Conservation (phyloP, 1,284 basidiomycete genomes). For the Leccinum fuscescens region DNA sequence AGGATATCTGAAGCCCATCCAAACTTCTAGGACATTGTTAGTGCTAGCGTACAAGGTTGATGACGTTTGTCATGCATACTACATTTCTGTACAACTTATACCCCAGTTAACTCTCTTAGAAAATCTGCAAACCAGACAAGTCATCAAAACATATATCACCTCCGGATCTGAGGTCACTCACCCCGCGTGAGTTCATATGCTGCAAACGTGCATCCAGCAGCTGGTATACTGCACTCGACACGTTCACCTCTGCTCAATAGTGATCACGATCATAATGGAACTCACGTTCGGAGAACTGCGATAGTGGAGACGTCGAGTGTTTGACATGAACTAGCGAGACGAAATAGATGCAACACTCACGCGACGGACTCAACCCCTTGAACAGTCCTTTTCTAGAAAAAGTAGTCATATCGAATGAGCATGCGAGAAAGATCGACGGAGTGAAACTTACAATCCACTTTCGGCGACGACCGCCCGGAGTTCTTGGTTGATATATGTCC, state of each 20-base stretch:
- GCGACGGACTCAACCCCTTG: constrained; percentile 68
- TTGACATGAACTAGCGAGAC: neutral
- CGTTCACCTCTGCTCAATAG: neutral
- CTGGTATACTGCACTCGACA: constrained; percentile 66
- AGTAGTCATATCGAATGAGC: constrained; percentile 6
- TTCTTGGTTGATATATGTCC: constrained; percentile 81
- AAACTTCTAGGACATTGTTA: neutral
- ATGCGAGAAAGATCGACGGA: neutral
- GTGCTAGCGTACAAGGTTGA: neutral
- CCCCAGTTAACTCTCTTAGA: neutral
- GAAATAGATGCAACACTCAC: constrained; percentile 38
- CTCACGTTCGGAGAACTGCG: constrained; percentile 21
- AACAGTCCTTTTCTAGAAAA: constrained; percentile 61
- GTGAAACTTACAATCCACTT: constrained; percentile 67
- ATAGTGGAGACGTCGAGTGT: neutral
- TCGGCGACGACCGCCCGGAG: constrained; percentile 67
- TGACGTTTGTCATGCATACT: neutral
- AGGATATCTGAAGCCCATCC: neutral
- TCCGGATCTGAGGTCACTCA: constrained; percentile 24
- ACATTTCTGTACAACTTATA: neutral
- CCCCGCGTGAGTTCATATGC: constrained; percentile 86
- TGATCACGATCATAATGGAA: neutral
- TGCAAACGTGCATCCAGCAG: constrained; percentile 90
- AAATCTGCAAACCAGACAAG: neutral
- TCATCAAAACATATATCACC: neutral